Conservation (phyloP, 139 green algal species). For the Chlorella sp. region DNA sequence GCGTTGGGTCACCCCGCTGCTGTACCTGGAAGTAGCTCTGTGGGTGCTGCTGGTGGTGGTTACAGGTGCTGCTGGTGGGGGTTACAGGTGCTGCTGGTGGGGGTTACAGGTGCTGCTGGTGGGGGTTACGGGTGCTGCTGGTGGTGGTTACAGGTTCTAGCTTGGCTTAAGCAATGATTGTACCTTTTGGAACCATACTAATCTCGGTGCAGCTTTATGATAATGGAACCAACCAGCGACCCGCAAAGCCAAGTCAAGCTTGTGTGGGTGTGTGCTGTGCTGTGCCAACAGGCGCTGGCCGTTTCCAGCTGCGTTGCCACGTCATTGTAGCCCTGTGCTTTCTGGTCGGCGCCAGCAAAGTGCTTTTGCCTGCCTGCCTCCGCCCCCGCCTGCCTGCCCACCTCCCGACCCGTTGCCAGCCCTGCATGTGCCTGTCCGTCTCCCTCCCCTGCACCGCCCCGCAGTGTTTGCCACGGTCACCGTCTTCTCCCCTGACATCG, state of each 20-base stretch:
- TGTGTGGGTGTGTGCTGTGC: too few species aligned
- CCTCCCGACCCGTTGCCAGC: background rate
- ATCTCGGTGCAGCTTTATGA: too few species aligned
- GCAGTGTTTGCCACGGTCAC: constrained; percentile 25
- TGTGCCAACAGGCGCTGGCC: too few species aligned
- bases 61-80: background rate
- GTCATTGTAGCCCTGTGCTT: too few species aligned
- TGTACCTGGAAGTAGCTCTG: constrained; percentile 6
- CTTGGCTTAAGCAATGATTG: too few species aligned
- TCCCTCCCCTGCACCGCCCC: background rate
- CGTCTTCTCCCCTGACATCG: background rate
- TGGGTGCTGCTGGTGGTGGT: constrained; percentile 27
- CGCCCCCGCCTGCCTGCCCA: background rate
- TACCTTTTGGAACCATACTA: too few species aligned
- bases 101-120: background rate
- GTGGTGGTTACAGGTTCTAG: too few species aligned
- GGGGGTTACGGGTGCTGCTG: background rate
- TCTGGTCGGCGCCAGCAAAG: too few species aligned
- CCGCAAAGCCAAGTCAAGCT: too few species aligned
- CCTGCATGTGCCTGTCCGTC: background rate
- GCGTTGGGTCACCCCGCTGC: background rate
- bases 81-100: background rate
- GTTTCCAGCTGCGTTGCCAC: too few species aligned
- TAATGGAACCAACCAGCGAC: too few species aligned
- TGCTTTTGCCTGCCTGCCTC: background rate